Conservation (phyloP, 1,284 basidiomycete species). For the Boletellus deceptivus region DNA sequence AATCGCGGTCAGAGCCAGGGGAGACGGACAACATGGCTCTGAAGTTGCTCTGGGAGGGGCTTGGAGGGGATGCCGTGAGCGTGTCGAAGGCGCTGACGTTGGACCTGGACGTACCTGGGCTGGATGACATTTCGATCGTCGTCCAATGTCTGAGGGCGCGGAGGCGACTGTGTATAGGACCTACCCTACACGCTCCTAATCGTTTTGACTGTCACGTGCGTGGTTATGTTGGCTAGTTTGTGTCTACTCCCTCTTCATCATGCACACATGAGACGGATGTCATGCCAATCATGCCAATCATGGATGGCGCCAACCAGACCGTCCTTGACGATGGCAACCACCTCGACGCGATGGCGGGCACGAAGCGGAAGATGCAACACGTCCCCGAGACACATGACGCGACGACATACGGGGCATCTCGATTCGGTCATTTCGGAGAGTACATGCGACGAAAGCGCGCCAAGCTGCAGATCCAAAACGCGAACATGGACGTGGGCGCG, state of each 20-base stretch:
- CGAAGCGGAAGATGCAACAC: slow-evolving; percentile 21
- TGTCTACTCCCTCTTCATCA: slow-evolving; percentile 1
- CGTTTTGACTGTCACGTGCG: neutral
- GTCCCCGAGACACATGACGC: slow-evolving; percentile 24
- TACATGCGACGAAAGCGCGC: slow-evolving; percentile 90
- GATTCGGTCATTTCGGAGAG: slow-evolving; percentile 81
- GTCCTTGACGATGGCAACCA: slow-evolving; percentile 5
- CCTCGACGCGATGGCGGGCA: slow-evolving; percentile 3
- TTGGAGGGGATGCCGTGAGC: slow-evolving; percentile 55
- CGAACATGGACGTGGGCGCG: slow-evolving; percentile 44
- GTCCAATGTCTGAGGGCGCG: slow-evolving; percentile 50
- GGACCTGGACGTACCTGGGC: slow-evolving; percentile 64
- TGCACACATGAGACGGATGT: slow-evolving; percentile 11
- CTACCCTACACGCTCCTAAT: neutral
- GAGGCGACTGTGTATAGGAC: neutral
- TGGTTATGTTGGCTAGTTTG: slow-evolving; percentile 10
- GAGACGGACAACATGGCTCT: slow-evolving; percentile 41
- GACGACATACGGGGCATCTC: slow-evolving; percentile 72
- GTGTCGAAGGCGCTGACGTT: slow-evolving; percentile 63
- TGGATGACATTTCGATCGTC: slow-evolving; percentile 69
- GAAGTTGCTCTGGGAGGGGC: slow-evolving; percentile 51
- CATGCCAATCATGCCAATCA: no score
- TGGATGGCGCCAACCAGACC: neutral
- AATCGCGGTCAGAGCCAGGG: slow-evolving; percentile 6
- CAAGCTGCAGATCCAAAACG: slow-evolving; percentile 86